phyloP scores from a whole-genome alignment of 257 asterid species.

The Penstemon davidsonii region DNA sequence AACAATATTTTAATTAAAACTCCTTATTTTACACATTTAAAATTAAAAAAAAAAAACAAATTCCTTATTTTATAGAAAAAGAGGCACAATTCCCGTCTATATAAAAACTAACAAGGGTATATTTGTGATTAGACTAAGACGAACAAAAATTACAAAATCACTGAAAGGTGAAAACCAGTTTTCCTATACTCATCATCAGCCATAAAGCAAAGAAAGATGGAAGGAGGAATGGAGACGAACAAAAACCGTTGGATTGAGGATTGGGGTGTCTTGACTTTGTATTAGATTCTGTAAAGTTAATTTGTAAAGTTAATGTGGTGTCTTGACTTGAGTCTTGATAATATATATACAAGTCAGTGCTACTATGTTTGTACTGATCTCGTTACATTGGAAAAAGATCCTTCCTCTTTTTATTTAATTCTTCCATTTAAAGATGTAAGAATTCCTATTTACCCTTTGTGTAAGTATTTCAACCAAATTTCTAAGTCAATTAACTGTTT shows the following conservation, averaged over 20 bases:
- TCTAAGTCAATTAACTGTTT: background rate
- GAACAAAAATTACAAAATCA: too few species aligned
- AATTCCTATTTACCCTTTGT: background rate
- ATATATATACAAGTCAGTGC: background rate
- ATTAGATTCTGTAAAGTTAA: too few species aligned
- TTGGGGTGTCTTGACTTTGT: slow-evolving; percentile 60
- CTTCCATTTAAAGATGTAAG: background rate
- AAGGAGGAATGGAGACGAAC: slow-evolving; percentile 89
- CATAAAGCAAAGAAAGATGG: slow-evolving; percentile 45
- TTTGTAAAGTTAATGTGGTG: too few species aligned
- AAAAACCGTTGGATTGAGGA: slow-evolving; percentile 91
- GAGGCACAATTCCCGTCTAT: too few species aligned
- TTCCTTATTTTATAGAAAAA: background rate
- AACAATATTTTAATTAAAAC: too few species aligned
- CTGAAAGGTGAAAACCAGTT: too few species aligned
- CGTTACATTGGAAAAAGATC: background rate
- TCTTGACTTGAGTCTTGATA: too few species aligned
- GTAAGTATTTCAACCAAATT: background rate
- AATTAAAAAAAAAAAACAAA: too few species aligned
- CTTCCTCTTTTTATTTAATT: background rate
- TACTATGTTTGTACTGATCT: background rate
- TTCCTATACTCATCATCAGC: too few species aligned
- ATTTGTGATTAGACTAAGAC: too few species aligned
- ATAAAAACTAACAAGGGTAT: too few species aligned
- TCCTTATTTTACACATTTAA: too few species aligned